A percentile compares a stretch with the other conserved stretches of the same genome.
These are phyloP conservation scores for Coniochaeta prunicola DNA, from an alignment of 2,329 filamentous ascomycete species.

Conservation along the genomic window DNA sequence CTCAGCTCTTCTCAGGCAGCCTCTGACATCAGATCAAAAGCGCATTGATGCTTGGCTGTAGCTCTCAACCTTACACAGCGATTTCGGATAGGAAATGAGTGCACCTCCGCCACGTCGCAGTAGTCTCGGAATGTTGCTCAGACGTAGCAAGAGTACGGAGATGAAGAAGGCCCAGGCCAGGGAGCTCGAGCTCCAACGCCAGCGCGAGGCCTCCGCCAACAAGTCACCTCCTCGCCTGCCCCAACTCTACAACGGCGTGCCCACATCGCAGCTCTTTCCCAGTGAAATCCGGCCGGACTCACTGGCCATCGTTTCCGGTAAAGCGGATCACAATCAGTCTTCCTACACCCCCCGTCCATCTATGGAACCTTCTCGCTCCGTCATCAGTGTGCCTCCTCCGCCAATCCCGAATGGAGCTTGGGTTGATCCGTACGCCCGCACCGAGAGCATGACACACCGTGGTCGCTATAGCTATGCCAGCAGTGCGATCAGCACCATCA, in stretches of 20 bases:
- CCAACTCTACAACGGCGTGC: constrained; percentile 40
- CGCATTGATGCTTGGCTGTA: constrained; percentile 8
- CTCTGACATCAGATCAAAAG: background rate
- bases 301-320: constrained; percentile 49
- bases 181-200: constrained; percentile 43
- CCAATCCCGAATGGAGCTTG: constrained; percentile 54
- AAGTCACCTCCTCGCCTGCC: constrained; percentile 44
- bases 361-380: constrained; percentile 42
- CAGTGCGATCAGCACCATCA: constrained; percentile 83
- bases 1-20: background rate
- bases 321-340: constrained; percentile 25
- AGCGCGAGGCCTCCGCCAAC: constrained; percentile 38
- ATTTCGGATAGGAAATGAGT: constrained; percentile 22
- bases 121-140: constrained; percentile 53
- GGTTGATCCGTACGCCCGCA: constrained; percentile 71
- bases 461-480: constrained; percentile 95
- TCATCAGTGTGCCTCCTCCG: constrained; percentile 40
- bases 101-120: constrained; percentile 28
- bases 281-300: constrained; percentile 60
- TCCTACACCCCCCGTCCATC: constrained; percentile 36
- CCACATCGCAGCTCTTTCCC: constrained; percentile 42
- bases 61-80: constrained; percentile 3
- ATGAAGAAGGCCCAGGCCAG: constrained; percentile 54
- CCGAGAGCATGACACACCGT: constrained; percentile 94
- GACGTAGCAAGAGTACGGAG: constrained; percentile 62